Conservation (phyloP, 805 yeast species). For the Candida jianshihensis region DNA sequence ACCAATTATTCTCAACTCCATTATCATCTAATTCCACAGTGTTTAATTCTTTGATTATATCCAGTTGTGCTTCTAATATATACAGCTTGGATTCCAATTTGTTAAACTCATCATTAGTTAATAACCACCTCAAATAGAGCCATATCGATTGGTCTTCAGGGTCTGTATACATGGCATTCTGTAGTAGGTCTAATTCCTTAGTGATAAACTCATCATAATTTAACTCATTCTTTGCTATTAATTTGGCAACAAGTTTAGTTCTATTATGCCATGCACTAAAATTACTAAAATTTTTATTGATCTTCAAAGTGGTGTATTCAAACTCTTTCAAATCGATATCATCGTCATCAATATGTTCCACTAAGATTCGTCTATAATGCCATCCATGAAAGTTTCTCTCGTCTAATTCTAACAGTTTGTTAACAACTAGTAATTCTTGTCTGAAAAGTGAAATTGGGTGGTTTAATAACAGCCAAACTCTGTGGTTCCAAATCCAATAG, state of each 20-base stretch:
- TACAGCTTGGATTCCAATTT: slow-evolving; percentile 24
- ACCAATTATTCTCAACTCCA: slow-evolving; percentile 64
- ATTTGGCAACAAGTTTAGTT: slow-evolving; percentile 53
- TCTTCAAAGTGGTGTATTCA: slow-evolving; percentile 68
- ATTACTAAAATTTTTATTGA: slow-evolving; percentile 80
- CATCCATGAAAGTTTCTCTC: slow-evolving; percentile 91
- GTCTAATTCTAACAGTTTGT: slow-evolving; percentile 61
- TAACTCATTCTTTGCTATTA: slow-evolving; percentile 28
- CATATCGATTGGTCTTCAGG: slow-evolving; percentile 93
- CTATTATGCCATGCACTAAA: slow-evolving; percentile 96
- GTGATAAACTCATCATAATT: slow-evolving; percentile 33
- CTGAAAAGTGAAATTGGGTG: slow-evolving; percentile 55
- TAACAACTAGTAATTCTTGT: slow-evolving; percentile 64
- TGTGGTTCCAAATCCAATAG: slow-evolving; percentile 95
- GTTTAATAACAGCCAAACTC: slow-evolving; percentile 69
- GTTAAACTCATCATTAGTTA: slow-evolving; percentile 28
- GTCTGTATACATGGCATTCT: slow-evolving; percentile 85
- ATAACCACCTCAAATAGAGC: slow-evolving; percentile 82
- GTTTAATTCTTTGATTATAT: slow-evolving; percentile 53
- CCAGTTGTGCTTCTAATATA: slow-evolving; percentile 39
- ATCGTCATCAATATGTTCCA: slow-evolving; percentile 28
- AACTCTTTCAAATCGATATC: slow-evolving; percentile 44
- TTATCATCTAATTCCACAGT: slow-evolving; percentile 67
- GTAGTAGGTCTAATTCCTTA: slow-evolving; percentile 60
- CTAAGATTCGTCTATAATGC: slow-evolving; percentile 81